phyloP scores from a whole-genome alignment of 768 basidiomycete species.

The Rhodotorula toruloides region DNA sequence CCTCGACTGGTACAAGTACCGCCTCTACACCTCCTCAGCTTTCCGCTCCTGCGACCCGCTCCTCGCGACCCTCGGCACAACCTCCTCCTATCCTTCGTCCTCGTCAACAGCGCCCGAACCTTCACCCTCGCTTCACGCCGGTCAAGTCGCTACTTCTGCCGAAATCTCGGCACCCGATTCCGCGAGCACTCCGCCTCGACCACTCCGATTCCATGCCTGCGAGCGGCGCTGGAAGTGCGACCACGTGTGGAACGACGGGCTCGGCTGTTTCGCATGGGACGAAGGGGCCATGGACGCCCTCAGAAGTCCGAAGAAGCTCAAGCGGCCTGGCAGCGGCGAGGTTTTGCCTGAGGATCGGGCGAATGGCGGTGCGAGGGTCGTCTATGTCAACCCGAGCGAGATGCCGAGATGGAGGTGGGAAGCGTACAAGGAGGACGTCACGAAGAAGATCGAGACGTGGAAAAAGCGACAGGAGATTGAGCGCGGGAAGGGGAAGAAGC shows the following conservation, averaged over 20 bases:
- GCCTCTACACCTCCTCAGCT: slow-evolving; percentile 53
- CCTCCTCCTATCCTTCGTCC: slow-evolving; percentile 37
- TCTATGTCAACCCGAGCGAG: slow-evolving; percentile 77
- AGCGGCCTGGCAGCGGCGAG: slow-evolving; percentile 14
- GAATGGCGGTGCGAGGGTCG: slow-evolving; percentile 51
- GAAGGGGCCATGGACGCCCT: background rate
- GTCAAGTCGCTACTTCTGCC: too few species aligned
- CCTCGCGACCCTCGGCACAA: slow-evolving; percentile 58
- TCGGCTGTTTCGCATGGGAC: slow-evolving; percentile 29
- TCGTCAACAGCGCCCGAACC: background rate
- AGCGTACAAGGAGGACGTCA: slow-evolving; percentile 52
- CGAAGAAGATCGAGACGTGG: slow-evolving; percentile 50
- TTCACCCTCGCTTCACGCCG: slow-evolving; percentile 49
- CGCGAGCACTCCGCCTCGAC: background rate
- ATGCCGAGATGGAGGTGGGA: slow-evolving; percentile 62
- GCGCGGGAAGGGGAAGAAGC: background rate
- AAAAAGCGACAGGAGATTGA: slow-evolving; percentile 42
- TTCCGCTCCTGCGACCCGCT: slow-evolving; percentile 57
- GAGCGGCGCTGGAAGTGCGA: slow-evolving; percentile 55
- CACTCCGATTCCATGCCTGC: slow-evolving; percentile 78
- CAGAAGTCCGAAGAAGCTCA: slow-evolving; percentile 15
- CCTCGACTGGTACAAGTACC: slow-evolving; percentile 79
- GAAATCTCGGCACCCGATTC: background rate
- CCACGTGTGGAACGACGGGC: slow-evolving; percentile 31
- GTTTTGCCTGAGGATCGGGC: background rate